Base-by-base conservation (phyloP, 306 rosid species). In the Vicia faba region DNA sequence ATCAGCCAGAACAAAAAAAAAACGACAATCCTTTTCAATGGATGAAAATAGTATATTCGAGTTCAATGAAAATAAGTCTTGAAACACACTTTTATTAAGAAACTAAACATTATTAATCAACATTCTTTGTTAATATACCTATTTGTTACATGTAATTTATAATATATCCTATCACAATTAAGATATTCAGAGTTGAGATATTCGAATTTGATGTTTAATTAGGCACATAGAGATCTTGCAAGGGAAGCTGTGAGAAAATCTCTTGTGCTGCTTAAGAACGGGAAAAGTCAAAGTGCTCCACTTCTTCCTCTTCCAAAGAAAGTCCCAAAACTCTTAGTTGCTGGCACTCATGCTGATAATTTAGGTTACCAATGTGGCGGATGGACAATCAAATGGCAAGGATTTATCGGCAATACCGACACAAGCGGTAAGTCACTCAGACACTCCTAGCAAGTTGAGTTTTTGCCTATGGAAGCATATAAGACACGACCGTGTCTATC, bases 361-460 rank as follows among this genome's bases (percentile, higher is more conserved):
- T 89, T 93, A 80, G 97, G 98, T 23, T 93, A 88, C 74, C 98
- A 93, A 72, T 93, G 98, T 40, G 98, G 98, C 55, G 98, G 98
- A 31, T 93, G 98, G 98, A 93, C 98, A 77, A 93, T 89, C 49
- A 50, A 81, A 67, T 93, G 98, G 98, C 95, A 84, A 83, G 98
- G 98, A 64, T 93, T 93, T 79, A 83, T 59, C 48, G 97, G 95
- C 69, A 90, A 93, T 74, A 83, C 40, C 28, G 75, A 57, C 75
- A 93, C 98, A 14, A 80, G 87, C 8, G 97, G 98, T 90, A 72
- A 75, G 86, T 79, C 31, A 41, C 61, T 66, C 40, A 11, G 41
- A 73, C 61, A 44, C 71, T 41, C n/a, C n/a, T n/a, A n/a, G n/a
- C n/a, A n/a, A n/a, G n/a, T n/a, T n/a, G n/a, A n/a, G n/a, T n/a